These are phyloP conservation scores for Botrytis paeoniae DNA, from an alignment of 2,329 filamentous ascomycete species.

Conservation along the genomic window DNA sequence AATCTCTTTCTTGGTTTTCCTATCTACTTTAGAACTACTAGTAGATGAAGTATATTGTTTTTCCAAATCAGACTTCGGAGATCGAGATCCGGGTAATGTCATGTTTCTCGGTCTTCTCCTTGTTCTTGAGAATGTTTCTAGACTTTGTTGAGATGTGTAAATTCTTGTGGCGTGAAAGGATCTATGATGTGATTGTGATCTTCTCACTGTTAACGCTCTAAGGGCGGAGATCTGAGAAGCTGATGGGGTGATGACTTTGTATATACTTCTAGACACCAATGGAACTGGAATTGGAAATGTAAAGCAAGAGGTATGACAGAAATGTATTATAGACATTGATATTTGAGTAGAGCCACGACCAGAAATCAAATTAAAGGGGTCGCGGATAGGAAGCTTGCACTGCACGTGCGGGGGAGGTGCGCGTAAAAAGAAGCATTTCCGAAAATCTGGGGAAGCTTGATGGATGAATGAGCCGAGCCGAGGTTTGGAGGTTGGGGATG, in stretches of 20 bases:
- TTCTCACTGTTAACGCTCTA: background rate
- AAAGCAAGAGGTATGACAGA: background rate
- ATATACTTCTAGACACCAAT: background rate
- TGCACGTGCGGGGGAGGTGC: background rate
- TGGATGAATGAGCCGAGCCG: background rate
- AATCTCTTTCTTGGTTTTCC: constrained; percentile 30
- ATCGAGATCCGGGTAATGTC: constrained; percentile 16
- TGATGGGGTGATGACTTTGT: background rate
- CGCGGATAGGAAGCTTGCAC: background rate
- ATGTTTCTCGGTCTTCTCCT: background rate
- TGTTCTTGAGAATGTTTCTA: background rate
- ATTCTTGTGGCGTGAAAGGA: background rate
- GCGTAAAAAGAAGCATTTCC: background rate
- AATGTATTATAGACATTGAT: background rate
- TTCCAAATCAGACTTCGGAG: constrained; percentile 23
- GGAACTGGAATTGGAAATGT: background rate
- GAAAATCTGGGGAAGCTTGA: constrained; percentile 16
- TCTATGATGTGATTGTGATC: background rate
- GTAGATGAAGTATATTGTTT: constrained; percentile 37
- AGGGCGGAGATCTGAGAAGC: background rate
- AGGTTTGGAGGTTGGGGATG: background rate
- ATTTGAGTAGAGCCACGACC: background rate
- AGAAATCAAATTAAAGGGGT: background rate
- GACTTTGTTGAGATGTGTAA: background rate
- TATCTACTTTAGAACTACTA: constrained; percentile 11